phyloP scores from a whole-genome alignment of 2,329 filamentous ascomycete genomes.

The Beauveria sp. region DNA sequence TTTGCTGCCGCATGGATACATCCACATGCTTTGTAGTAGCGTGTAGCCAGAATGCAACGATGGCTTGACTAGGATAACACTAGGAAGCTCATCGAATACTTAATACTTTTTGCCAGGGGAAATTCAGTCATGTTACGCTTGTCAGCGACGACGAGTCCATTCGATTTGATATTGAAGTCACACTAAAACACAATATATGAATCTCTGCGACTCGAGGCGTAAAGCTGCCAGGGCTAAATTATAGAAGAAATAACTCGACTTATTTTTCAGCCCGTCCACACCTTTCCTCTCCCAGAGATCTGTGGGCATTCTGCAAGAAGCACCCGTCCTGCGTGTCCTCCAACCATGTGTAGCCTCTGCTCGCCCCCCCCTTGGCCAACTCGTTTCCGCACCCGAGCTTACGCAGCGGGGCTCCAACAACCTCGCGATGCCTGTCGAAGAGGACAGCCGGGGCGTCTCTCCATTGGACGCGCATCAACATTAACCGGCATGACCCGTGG shows the following conservation, averaged over 20 bases:
- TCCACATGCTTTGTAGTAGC: background rate
- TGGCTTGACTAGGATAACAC: slow-evolving; percentile 8
- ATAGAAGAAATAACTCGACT: too few species aligned
- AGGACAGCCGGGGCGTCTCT: background rate
- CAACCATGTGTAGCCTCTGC: background rate
- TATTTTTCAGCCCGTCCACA: background rate
- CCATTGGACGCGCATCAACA: background rate
- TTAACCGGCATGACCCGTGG: background rate
- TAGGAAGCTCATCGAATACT: background rate
- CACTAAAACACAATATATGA: too few species aligned
- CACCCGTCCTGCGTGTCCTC: background rate
- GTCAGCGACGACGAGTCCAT: background rate
- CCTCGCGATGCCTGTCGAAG: background rate
- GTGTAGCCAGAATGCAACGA: background rate
- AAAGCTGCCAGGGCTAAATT: too few species aligned
- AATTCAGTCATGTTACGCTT: background rate
- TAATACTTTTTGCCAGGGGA: background rate
- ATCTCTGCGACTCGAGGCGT: too few species aligned
- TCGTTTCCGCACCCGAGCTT: background rate
- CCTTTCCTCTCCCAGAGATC: background rate
- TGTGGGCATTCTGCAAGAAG: background rate
- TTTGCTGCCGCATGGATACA: background rate
- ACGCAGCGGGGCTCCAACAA: background rate
- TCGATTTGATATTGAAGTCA: too few species aligned
- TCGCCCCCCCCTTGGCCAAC: background rate